Evolutionary conservation across 768 basidiomycete genomes (phyloP).

Genomic region (Suillus plorans): DNA sequence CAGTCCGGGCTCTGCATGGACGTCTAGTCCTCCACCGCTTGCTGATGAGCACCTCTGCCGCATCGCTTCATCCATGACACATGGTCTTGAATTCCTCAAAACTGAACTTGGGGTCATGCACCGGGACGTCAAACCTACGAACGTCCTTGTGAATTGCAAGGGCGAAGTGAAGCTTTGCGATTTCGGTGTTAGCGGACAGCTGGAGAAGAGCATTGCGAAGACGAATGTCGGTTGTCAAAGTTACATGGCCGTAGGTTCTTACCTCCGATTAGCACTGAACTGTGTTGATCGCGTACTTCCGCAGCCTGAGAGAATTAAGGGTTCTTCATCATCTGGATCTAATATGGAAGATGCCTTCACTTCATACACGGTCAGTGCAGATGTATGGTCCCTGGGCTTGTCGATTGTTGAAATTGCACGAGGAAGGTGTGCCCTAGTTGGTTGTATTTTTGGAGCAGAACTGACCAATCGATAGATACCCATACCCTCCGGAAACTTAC

Average conservation of each 20-base stretch:
- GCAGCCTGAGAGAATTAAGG: conserved; percentile 94
- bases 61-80: conserved; percentile 80
- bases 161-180: conserved; percentile 95
- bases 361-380: conserved; percentile 92
- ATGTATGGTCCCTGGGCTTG: conserved; percentile 96
- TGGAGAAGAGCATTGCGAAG: conserved; percentile 94
- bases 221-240: conserved; percentile 99
- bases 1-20: conserved; percentile 34
- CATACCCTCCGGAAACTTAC: conserved; percentile 97
- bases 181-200: conserved; percentile 98
- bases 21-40: conserved; percentile 38
- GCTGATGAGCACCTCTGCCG: conserved; percentile 80
- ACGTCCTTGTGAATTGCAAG: conserved; percentile 84
- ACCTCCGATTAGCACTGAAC: background rate
- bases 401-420: conserved; percentile 91
- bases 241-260: conserved; percentile 88
- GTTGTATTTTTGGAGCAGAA: background rate
- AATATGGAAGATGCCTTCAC: conserved; percentile 32
- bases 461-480: conserved; percentile 50
- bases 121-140: conserved; percentile 89
- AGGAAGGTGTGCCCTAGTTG: conserved; percentile 44
- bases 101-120: conserved; percentile 90
- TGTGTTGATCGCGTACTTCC: conserved; percentile 7
- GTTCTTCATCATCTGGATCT: conserved; percentile 60
- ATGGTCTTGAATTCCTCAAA: conserved; percentile 92